Base-by-base conservation (phyloP, 495 filamentous ascomycete genomes). In the Pseudoneurospora amorphoporcata region DNA sequence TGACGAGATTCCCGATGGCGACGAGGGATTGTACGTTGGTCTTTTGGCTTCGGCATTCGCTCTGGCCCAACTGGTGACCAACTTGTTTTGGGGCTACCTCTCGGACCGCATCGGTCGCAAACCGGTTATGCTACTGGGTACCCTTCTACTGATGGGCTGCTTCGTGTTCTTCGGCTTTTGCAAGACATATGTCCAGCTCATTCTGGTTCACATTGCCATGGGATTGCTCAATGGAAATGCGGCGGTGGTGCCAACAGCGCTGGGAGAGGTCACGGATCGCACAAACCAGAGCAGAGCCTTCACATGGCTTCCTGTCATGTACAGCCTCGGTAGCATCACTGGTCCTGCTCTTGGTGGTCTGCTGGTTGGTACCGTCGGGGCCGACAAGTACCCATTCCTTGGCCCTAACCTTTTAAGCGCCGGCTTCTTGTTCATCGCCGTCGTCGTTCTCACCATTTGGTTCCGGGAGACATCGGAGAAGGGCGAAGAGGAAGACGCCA, bases 241-340 rank as follows among this genome's bases (percentile, higher is more conserved):
- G 3, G 88, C 87, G 7, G 87, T 98, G 23, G 92, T 99, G 3
- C 94, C 93, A 37, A 97, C 96, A 2, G 95, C 94, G 72, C 83
- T 99, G 37, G 95, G 96, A 12, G 95, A 99, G 80, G 91, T 99
- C 72, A 99, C 95, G 2, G 95, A 98, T 77, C 89, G 92, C 47
- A 94, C 91, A 73, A 99, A 99, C 79, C 95, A 99, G 82, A 93
- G 91, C 47, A 87, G 87, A 68, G 95, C 94, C 0, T 99, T 98
- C 77, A 92, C 90, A 3, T 99, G 95, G 83, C 87, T 99, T 17
- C 95, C 95, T 0, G 90, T 97, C 45, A 88, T 99, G 4, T 98
- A 99, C 80, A 94, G 94, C 29, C 83, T 99, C 70, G 95, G 95
- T 17, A 93, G 92, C 41, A 96, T 99, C 74, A 96, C 94, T 0